phyloP scores from a whole-genome alignment of 805 yeast genomes.

The Candida caryicola region DNA sequence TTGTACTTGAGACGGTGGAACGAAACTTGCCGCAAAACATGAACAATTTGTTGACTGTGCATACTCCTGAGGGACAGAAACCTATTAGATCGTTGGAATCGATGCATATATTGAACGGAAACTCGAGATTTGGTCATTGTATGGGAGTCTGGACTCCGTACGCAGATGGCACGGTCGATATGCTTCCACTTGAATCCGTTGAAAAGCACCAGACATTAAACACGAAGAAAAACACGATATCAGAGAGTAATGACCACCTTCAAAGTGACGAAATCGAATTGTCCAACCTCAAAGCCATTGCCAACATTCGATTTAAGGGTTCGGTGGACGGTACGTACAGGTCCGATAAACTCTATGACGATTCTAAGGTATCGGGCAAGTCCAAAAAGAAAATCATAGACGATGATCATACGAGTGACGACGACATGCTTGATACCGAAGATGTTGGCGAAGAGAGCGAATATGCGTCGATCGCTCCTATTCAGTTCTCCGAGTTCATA shows the following conservation, averaged over 20 bases:
- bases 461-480: conserved; percentile 56
- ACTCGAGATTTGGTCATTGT: conserved; percentile 58
- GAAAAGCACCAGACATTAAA: conserved; percentile 39
- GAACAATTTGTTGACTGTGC: conserved; percentile 37
- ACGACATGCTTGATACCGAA: conserved; percentile 18
- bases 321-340: conserved; percentile 31
- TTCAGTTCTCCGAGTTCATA: conserved; percentile 49
- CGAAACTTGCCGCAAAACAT: conserved; percentile 47
- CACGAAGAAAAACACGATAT: conserved; percentile 1
- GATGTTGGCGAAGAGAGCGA: conserved; percentile 24
- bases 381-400: conserved; percentile 11
- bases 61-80: conserved; percentile 35
- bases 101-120: conserved; percentile 58
- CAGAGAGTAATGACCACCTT: too few relatives aligned
- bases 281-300: conserved; percentile 35
- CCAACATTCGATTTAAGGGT: conserved; percentile 65
- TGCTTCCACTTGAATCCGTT: conserved; percentile 54
- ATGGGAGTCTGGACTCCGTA: conserved; percentile 73
- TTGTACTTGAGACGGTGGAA: conserved; percentile 62
- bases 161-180: conserved; percentile 65
- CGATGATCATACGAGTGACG: conserved; percentile 4
- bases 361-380: conserved; percentile 19
- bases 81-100: conserved; percentile 48
- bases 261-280: conserved; percentile 4
- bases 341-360: conserved; percentile 40